These are phyloP conservation scores for Mycena vitilis DNA, from an alignment of 768 basidiomycete species.

Conservation along the genomic window DNA sequence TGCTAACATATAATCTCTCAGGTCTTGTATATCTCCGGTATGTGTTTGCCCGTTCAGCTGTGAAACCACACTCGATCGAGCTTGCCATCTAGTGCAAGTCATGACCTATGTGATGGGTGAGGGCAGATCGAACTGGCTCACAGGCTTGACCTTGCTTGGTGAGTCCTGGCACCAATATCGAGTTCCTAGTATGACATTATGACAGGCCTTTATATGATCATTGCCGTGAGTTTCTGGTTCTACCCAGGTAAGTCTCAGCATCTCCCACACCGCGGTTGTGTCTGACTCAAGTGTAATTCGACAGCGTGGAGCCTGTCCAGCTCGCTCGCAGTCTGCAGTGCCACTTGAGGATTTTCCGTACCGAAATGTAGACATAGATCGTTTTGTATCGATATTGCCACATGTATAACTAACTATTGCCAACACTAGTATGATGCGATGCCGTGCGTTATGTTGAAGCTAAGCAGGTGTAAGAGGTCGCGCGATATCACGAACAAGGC, in stretches of 20 bases:
- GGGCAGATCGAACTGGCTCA: conserved; percentile 93
- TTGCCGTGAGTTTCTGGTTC: conserved; percentile 82
- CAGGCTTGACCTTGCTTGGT: conserved; percentile 84
- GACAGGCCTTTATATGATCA: conserved; percentile 79
- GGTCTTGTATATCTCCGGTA: conserved; percentile 64
- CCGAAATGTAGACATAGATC: conserved; percentile 9
- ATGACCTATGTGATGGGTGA: conserved; percentile 90
- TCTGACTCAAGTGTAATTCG: conserved; percentile 36
- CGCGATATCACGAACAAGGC: not conserved
- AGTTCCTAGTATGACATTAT: too few species aligned
- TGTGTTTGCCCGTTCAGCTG: not conserved
- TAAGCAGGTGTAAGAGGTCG: not conserved
- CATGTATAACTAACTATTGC: too few species aligned
- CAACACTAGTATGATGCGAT: conserved; percentile 52
- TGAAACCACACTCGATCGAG: not conserved
- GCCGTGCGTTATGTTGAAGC: conserved; percentile 51
- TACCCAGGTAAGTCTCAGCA: conserved; percentile 62
- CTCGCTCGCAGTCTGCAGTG: conserved; percentile 18
- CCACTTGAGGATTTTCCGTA: not conserved
- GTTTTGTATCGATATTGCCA: conserved; percentile 27
- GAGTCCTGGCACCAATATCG: conserved; percentile 40
- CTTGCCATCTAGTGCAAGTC: conserved; percentile 69
- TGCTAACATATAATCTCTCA: conserved; percentile 29
- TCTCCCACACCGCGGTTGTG: conserved; percentile 19
- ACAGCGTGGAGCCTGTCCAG: conserved; percentile 19